Conservation (phyloP, 352 stramenopile genomes). For the Phytophthora capsici region DNA sequence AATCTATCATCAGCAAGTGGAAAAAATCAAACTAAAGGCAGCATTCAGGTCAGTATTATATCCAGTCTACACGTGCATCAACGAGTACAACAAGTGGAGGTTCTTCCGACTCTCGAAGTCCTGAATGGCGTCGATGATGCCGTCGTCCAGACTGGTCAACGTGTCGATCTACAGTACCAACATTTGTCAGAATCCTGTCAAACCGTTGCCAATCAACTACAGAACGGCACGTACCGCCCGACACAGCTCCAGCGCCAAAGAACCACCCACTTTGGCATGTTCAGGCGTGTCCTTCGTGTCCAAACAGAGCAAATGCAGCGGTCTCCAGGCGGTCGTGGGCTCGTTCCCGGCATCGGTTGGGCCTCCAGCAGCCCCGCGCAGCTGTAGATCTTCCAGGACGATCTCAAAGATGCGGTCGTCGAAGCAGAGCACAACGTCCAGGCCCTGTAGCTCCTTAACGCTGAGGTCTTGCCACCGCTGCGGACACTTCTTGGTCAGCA, state of each 20-base stretch:
- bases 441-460: slow-evolving; percentile 67
- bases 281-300: slow-evolving; percentile 90
- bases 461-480: slow-evolving; percentile 88
- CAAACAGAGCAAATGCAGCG: slow-evolving; percentile 86
- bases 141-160: slow-evolving; percentile 52
- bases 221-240: slow-evolving; percentile 49
- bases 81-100: slow-evolving; percentile 68
- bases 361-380: slow-evolving; percentile 46
- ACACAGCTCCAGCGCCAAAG: slow-evolving; percentile 80
- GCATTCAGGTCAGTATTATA: not conserved
- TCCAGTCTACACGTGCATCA: slow-evolving; percentile 57
- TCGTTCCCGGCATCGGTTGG: slow-evolving; percentile 35
- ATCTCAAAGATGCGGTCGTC: slow-evolving; percentile 92
- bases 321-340: slow-evolving; percentile 54
- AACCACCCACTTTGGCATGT: slow-evolving; percentile 84
- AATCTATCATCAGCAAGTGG: slow-evolving; percentile 49
- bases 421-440: slow-evolving; percentile 91
- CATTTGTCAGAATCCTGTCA: not conserved
- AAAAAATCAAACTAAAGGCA: slow-evolving; percentile 32
- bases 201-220: not conserved
- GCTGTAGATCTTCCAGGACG: slow-evolving; percentile 81
- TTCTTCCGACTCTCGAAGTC: slow-evolving; percentile 67
- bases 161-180: slow-evolving; percentile 54
- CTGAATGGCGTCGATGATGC: slow-evolving; percentile 60
- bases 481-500: slow-evolving; percentile 85